Base-by-base conservation (phyloP, 2,329 filamentous ascomycete species). In the Rutstroemia sp. region DNA sequence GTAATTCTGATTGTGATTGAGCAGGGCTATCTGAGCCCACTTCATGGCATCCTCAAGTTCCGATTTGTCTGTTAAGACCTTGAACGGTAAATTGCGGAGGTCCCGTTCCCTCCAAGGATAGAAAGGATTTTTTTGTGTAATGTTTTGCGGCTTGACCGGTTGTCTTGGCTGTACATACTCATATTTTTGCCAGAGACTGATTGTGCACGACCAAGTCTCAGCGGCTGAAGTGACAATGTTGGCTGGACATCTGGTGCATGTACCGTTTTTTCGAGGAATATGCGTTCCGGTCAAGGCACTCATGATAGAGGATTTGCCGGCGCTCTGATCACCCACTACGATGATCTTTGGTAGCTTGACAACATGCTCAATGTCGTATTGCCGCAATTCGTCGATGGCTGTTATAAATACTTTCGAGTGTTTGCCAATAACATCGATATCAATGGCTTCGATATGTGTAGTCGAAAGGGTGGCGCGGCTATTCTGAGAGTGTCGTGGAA, bases 271-370 rank as follows among this genome's bases (percentile, higher is more conserved):
- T 1, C 86, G 78, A 0, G 90, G 90, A 0, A 92, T 80, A 19
- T 84, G 83, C 23, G 94, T 85, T 4, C 85, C 87, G 0, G 79
- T 77, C 48, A 88, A 79, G 0, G 81, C 84, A 12, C 84, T 84
- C 52, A 79, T 78, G 0, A 81, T 67, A 0, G 78, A 90, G 0
- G 85, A 90, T 67, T 96, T 96, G 0, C 91, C 92, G 0, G 90
- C 87, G 0, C 83, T 88, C 66, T 96, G 91, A 49, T 95, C 90
- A 0, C 91, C 91, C 0, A 95, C 83, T 0, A 95, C 81, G 5
- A 92, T 87, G 9, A 95, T 83, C 63, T 90, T 89, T 0, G 91
- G 90, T 0, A 95, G 74, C 0, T 82, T 80, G 0, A 75, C 66
- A 4, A 83, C 80, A 18, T 87, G 81, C 50, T 87, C 83, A 0